Conservation (phyloP, 176 grass and related monocot genomes). For the Carex parvula region DNA sequence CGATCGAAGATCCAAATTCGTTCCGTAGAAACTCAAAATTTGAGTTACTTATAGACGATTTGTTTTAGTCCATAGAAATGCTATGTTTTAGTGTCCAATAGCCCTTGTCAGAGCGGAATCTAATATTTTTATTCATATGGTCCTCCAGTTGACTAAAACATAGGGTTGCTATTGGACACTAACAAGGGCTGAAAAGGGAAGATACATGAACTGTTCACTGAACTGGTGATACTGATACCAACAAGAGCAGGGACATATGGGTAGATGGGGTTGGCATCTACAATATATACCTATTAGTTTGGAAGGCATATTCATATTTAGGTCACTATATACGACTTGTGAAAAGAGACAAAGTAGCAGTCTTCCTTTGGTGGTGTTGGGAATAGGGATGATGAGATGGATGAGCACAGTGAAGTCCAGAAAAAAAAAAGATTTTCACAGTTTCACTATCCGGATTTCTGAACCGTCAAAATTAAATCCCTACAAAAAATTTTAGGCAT, state of each 20-base stretch:
- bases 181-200: not conserved
- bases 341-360: constrained; percentile 8
- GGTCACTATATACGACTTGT: not conserved
- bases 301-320: not conserved
- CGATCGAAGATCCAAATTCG: too few relatives aligned
- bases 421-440: not conserved
- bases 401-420: constrained; percentile 5
- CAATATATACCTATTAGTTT: not conserved
- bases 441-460: not conserved
- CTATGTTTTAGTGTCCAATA: too few relatives aligned
- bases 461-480: not conserved
- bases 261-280: not conserved
- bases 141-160: too few relatives aligned
- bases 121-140: too few relatives aligned
- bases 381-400: not conserved
- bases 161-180: too few relatives aligned
- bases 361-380: not conserved
- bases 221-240: not conserved
- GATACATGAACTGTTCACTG: not conserved
- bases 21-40: too few relatives aligned
- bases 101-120: too few relatives aligned
- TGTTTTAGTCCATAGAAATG: too few relatives aligned
- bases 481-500: not conserved
- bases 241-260: not conserved
- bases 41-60: too few relatives aligned